A percentile compares a stretch with the other conserved stretches of the same genome.
Evolutionary conservation across 2,329 filamentous ascomycete species (phyloP).

Genomic region (Colletotrichum euphorbiae): DNA sequence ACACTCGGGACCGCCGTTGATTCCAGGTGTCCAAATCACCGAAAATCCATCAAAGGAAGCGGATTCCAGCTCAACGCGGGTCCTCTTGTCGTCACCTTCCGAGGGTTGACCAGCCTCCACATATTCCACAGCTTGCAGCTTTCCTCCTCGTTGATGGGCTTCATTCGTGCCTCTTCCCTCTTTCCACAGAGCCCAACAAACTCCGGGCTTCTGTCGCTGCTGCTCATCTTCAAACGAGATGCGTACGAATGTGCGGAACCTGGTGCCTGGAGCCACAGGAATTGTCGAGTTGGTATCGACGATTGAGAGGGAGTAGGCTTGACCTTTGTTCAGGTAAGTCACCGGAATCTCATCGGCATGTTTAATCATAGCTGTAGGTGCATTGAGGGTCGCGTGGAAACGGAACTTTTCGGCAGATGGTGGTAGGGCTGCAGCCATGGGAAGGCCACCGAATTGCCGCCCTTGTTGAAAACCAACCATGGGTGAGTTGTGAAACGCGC

Average conservation of each 20-base stretch:
- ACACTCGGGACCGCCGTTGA: constrained; percentile 78
- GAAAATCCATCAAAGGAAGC: constrained; percentile 95
- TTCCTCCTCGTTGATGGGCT: constrained; percentile 91
- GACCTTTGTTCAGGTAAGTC: constrained; percentile 98
- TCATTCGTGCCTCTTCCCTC: constrained; percentile 96
- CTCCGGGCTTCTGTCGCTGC: constrained; percentile 83
- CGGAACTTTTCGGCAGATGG: constrained; percentile 79
- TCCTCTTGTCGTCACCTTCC: constrained; percentile 73
- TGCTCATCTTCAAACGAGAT: constrained; percentile 97
- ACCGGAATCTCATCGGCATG: constrained; percentile 90
- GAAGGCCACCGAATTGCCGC: constrained; percentile 59
- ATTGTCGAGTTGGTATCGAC: constrained; percentile 78
- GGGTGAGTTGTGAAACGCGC: constrained; percentile 71
- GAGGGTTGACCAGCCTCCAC: constrained; percentile 74
- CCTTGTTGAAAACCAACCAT: constrained; percentile 70
- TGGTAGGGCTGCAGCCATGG: constrained; percentile 61
- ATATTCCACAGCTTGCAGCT: constrained; percentile 93
- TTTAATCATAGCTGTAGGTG: constrained; percentile 96
- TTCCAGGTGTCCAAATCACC: constrained; percentile 84
- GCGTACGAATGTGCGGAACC: constrained; percentile 91
- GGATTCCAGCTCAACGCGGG: constrained; percentile 76
- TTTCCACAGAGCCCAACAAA: constrained; percentile 93
- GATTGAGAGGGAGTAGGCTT: constrained; percentile 89
- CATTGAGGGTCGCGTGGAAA: constrained; percentile 89
- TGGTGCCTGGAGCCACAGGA: constrained; percentile 69